Conservation (phyloP, 805 yeast species). For the Ogataea thermomethanolica region DNA sequence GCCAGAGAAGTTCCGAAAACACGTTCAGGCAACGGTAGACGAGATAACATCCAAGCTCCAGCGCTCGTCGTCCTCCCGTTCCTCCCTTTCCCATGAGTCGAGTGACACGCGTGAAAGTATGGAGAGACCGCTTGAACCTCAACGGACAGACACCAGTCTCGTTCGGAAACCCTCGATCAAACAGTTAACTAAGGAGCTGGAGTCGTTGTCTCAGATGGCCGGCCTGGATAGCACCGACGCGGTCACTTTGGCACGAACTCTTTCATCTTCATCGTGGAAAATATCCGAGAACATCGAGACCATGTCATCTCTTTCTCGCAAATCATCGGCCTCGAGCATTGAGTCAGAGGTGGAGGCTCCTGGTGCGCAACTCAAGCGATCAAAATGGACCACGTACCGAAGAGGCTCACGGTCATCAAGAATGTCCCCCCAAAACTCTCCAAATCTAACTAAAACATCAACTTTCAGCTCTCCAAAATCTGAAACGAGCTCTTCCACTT, state of each 20-base stretch:
- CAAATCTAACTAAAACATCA: conserved; percentile 1
- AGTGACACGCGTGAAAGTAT: background rate
- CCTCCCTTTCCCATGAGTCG: conserved; percentile 25
- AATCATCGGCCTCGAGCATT: conserved; percentile 6
- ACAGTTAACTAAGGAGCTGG: conserved; percentile 72
- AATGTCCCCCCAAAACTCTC: conserved; percentile 2
- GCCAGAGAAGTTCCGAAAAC: conserved; percentile 76
- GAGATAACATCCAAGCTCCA: conserved; percentile 43
- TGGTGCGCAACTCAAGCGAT: conserved; percentile 35
- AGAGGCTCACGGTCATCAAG: conserved; percentile 30
- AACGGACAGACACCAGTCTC: conserved; percentile 7
- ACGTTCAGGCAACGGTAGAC: conserved; percentile 57
- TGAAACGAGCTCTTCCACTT: background rate
- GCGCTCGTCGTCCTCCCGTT: conserved; percentile 27
- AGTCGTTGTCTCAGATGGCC: conserved; percentile 68
- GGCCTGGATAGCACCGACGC: conserved; percentile 81
- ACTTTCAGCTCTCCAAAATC: background rate
- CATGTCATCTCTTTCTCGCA: conserved; percentile 5
- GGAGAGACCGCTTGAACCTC: conserved; percentile 5
- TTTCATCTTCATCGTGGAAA: conserved; percentile 63
- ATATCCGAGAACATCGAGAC: conserved; percentile 44
- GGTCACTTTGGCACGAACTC: conserved; percentile 73
- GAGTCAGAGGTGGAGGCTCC: conserved; percentile 19
- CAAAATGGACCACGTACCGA: conserved; percentile 50
- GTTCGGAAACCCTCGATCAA: conserved; percentile 56